Percentiles rank a stretch among this genome's conserved stretches.
Conservation (phyloP, 148 eudicot genomes). For the Euryodendron excelsum region DNA sequence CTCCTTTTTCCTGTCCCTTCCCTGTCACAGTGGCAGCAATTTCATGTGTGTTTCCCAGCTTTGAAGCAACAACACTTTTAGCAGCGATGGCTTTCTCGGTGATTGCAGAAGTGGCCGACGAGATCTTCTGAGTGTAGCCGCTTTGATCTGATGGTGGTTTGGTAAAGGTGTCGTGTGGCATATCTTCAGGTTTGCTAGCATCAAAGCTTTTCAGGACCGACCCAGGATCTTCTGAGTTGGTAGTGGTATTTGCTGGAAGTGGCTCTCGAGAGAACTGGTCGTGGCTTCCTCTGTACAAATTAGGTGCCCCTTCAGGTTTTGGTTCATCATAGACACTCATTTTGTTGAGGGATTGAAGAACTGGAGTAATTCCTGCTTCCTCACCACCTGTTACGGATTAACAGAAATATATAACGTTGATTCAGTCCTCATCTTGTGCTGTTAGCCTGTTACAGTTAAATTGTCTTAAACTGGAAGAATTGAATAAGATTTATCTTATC, state of each 20-base stretch:
- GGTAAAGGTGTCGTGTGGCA: conserved; percentile 11
- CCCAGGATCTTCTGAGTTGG: conserved; percentile 7
- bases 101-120: conserved; percentile 32
- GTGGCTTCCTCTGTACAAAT: conserved; percentile 43
- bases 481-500: neutral
- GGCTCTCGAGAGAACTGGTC: conserved; percentile 52
- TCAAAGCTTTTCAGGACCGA: conserved; percentile 15
- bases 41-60: neutral
- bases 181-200: neutral
- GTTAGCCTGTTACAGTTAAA: neutral
- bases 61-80: conserved; percentile 13
- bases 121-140: conserved; percentile 32
- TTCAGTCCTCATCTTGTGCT: neutral
- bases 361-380: conserved; percentile 37
- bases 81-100: conserved; percentile 26
- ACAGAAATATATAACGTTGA: neutral
- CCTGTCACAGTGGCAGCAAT: neutral
- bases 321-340: conserved; percentile 31
- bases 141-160: conserved; percentile 19
- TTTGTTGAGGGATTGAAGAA: conserved; percentile 46
- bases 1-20: conserved; percentile 40
- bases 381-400: conserved; percentile 30
- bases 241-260: conserved; percentile 7
- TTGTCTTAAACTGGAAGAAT: too few relatives aligned
- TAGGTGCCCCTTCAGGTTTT: conserved; percentile 7